phyloP scores from a whole-genome alignment of 495 filamentous ascomycete genomes.

The Tuber calosporum region DNA sequence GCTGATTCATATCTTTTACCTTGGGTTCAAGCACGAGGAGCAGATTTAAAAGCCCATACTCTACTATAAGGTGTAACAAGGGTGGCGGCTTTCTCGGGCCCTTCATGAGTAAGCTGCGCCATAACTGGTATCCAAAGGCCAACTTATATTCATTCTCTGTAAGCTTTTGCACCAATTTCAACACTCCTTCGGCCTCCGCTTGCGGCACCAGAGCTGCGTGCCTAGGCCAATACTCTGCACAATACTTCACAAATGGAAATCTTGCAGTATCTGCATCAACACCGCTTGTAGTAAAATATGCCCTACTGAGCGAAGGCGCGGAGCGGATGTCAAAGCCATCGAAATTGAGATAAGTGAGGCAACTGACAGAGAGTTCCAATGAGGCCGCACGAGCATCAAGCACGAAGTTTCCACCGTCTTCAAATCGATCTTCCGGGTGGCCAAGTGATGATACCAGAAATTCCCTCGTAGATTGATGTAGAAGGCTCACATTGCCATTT shows the following conservation, averaged over 20 bases:
- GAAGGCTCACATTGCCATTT: neutral
- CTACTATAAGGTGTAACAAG: neutral
- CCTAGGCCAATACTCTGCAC: neutral
- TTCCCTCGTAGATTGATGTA: neutral
- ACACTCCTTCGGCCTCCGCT: neutral
- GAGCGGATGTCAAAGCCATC: neutral
- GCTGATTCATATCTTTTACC: neutral
- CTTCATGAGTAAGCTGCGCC: neutral
- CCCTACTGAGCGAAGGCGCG: neutral
- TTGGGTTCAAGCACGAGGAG: neutral
- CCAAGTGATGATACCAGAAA: constrained; percentile 1
- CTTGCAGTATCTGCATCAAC: neutral
- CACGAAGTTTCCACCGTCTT: constrained; percentile 2
- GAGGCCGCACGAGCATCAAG: neutral
- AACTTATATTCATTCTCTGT: neutral
- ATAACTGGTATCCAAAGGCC: neutral
- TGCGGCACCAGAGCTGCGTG: neutral
- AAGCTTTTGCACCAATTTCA: neutral
- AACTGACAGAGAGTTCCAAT: neutral
- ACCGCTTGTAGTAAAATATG: neutral
- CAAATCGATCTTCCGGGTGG: neutral
- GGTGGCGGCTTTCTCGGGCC: neutral
- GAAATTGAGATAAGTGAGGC: constrained; percentile 4
- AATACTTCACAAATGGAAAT: neutral
- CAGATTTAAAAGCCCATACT: neutral